Conservation (phyloP, 192 early-diverging fungal species). For the Backusella tuberculispora region DNA sequence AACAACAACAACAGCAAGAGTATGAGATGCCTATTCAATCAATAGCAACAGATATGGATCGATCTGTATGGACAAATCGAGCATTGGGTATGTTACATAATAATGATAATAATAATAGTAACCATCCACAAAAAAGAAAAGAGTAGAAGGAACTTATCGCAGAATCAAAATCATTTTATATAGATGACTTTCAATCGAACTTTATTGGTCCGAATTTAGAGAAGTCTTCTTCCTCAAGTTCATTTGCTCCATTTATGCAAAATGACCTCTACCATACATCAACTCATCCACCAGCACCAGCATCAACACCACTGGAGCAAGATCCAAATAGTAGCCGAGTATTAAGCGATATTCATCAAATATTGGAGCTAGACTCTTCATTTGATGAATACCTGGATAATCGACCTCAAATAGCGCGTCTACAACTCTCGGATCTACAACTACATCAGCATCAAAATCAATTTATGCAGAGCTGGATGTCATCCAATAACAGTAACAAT, state of each 20-base stretch:
- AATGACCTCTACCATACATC: background rate
- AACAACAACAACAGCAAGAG: background rate
- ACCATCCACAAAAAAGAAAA: background rate
- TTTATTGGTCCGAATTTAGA: background rate
- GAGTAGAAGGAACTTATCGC: background rate
- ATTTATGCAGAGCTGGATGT: slow-evolving; percentile 30
- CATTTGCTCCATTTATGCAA: slow-evolving; percentile 2
- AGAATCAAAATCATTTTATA: background rate
- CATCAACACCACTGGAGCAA: background rate
- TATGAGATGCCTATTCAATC: background rate
- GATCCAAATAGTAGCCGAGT: background rate
- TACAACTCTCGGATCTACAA: background rate
- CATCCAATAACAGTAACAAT: slow-evolving; percentile 11
- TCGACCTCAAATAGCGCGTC: background rate
- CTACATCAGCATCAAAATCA: slow-evolving; percentile 17
- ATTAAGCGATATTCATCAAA: slow-evolving; percentile 20
- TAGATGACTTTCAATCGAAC: slow-evolving; percentile 1
- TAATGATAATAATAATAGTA: background rate
- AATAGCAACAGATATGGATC: background rate
- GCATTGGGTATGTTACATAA: background rate
- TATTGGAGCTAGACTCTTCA: slow-evolving; percentile 5
- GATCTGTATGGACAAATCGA: background rate
- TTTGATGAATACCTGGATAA: slow-evolving; percentile 1
- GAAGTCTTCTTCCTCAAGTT: background rate
- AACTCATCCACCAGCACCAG: background rate